Percentiles rank a stretch among this genome's conserved stretches.
Conservation (phyloP, 805 yeast genomes). For the Starmerella cellae region DNA sequence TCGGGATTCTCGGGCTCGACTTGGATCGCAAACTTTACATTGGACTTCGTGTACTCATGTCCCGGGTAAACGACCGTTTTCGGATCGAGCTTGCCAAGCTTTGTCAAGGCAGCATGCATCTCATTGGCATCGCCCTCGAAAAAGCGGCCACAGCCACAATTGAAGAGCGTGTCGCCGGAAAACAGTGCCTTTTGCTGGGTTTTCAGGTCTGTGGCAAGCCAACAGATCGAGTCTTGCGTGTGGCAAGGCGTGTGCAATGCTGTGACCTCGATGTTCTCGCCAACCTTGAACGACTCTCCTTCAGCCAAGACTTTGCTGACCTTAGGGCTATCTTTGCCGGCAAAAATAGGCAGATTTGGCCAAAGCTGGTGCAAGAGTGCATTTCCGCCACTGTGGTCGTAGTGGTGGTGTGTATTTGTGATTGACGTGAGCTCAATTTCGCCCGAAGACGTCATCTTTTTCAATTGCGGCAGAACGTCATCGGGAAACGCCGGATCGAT, state of each 20-base stretch:
- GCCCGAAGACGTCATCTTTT: conserved; percentile 26
- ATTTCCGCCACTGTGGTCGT: conserved; percentile 90
- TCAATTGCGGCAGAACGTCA: conserved; percentile 43
- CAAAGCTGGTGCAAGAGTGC: conserved; percentile 27
- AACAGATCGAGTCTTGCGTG: conserved; percentile 91
- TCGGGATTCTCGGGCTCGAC: conserved; percentile 41
- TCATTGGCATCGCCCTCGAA: conserved; percentile 80
- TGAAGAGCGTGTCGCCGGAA: conserved; percentile 92
- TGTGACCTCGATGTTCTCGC: conserved; percentile 48
- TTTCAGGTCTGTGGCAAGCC: conserved; percentile 50
- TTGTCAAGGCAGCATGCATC: conserved; percentile 61
- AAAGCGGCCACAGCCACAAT: conserved; percentile 91
- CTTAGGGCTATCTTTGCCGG: conserved; percentile 67
- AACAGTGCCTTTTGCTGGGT: conserved; percentile 64
- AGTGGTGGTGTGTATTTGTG: conserved; percentile 93
- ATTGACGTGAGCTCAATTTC: conserved; percentile 51
- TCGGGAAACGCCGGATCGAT: conserved; percentile 87
- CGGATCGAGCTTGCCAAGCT: conserved; percentile 46
- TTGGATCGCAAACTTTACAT: conserved; percentile 62
- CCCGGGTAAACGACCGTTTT: conserved; percentile 80
- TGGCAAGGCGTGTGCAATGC: conserved; percentile 96
- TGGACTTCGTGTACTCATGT: conserved; percentile 83
- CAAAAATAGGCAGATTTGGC: conserved; percentile 53
- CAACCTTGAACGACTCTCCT: conserved; percentile 47
- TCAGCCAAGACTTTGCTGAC: conserved; percentile 63